Percentiles rank a stretch among this genome's conserved stretches.
phyloP scores from a whole-genome alignment of 305 asterid genomes.

The Fraxinus floribunda region DNA sequence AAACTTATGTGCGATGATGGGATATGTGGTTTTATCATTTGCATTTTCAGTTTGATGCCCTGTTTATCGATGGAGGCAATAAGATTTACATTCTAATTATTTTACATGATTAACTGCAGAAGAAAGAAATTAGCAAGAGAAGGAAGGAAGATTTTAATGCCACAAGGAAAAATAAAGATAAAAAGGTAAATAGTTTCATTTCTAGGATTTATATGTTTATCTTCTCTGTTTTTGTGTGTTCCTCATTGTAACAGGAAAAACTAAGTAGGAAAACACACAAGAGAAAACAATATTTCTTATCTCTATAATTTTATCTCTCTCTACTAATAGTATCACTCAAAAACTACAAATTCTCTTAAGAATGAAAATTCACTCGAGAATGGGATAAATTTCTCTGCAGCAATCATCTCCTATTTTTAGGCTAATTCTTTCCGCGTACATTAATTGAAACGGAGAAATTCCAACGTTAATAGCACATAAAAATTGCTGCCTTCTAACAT shows the following conservation, averaged over 20 bases:
- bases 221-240: neutral
- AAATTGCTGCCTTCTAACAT: no score
- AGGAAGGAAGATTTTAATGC: conserved; percentile 67
- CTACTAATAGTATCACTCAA: no score
- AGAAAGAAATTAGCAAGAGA: conserved; percentile 70
- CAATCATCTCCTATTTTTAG: no score
- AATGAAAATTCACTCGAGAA: no score
- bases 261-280: no score
- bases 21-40: neutral
- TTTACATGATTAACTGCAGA: conserved; percentile 46
- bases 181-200: conserved; percentile 51
- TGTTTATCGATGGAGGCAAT: conserved; percentile 15
- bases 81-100: conserved; percentile 26
- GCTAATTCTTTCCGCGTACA: no score
- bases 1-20: neutral
- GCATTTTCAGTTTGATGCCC: neutral
- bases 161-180: conserved; percentile 61
- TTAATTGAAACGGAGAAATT: no score
- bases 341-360: no score
- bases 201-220: neutral
- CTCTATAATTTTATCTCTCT: no score
- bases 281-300: no score
- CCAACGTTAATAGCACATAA: no score
- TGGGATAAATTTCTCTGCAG: no score
- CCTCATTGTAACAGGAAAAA: neutral